Base-by-base conservation (phyloP, 2,329 filamentous ascomycete species). In the Colletotrichum phormii region DNA sequence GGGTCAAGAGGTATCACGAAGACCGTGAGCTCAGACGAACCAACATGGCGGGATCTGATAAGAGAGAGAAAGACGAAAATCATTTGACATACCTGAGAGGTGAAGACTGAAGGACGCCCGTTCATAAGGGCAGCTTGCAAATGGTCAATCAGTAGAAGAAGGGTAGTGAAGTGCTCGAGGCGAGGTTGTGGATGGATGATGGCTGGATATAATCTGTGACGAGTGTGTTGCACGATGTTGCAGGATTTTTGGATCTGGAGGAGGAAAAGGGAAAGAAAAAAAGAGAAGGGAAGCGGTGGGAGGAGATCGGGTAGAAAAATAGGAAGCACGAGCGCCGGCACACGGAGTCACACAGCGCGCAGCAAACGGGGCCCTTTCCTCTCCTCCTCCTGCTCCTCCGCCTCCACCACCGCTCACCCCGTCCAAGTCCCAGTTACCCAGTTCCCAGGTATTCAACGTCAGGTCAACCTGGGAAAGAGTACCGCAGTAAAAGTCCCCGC, bases 71-170 rank as follows among this genome's bases (percentile, higher is more conserved):
- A 29, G 26, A 31, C 57, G 66, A 58, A 62, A 51, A 42, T 71
- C 65, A 35, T 59, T 61, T 62, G 4, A 84, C 88, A 75, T 92
- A 94, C 93, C 91, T 95, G 93, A 86, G 93, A 95, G 87, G 93
- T 95, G 88, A 95, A 95, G 84, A 92, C 89, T 85, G 93, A 94
- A 86, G 90, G 89, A 89, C 92, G 92, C 88, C 92, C 92, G 92
- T 92, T 93, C 93, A 95, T 95, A 93, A 92, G 92, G 89, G 91
- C 92, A 88, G 88, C 84, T 84, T 79, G 75, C 78, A 80, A 71
- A 77, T 77, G 79, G 76, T 82, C 78, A 79, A 77, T 72, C 75
- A 76, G 75, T 74, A 74, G 74, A 69, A 75, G 71, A 77, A 77
- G 73, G 75, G 72, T 70, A 61, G 66, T 70, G 74, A 57, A 63